Evolutionary conservation across 345 rosid species (phyloP).

Genomic region (Acer campestre): DNA sequence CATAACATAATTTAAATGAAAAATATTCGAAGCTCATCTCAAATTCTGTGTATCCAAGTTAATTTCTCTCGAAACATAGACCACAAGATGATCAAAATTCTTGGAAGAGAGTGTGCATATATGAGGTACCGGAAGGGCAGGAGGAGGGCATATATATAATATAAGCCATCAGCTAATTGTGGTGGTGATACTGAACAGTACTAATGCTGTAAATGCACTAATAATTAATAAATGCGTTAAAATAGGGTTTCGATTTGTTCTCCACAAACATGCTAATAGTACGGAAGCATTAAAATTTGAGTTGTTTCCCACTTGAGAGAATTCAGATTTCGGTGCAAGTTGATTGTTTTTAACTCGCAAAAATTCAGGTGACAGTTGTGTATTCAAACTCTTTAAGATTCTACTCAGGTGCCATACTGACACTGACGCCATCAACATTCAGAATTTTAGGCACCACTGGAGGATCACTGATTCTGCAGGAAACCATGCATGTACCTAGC

Average conservation of each 20-base stretch:
- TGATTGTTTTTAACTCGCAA: not conserved
- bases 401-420: not conserved
- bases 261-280: not conserved
- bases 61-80: not conserved
- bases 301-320: not conserved
- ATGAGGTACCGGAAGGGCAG: too few species aligned
- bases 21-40: too few species aligned
- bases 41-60: not conserved
- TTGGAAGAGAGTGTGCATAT: too few species aligned
- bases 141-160: too few species aligned
- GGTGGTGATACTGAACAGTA: not conserved
- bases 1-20: too few species aligned
- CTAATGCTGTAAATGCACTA: not conserved
- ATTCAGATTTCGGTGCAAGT: not conserved
- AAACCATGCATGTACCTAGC: too few species aligned
- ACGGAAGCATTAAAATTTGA: not conserved
- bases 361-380: not conserved
- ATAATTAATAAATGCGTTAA: not conserved
- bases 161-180: not conserved
- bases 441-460: not conserved
- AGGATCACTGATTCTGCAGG: not conserved
- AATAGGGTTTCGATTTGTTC: not conserved
- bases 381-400: not conserved
- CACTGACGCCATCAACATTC: not conserved
- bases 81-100: too few species aligned